Evolutionary conservation across 192 early-diverging fungal genomes (phyloP).

Genomic region (Linnemannia schmuckeri): DNA sequence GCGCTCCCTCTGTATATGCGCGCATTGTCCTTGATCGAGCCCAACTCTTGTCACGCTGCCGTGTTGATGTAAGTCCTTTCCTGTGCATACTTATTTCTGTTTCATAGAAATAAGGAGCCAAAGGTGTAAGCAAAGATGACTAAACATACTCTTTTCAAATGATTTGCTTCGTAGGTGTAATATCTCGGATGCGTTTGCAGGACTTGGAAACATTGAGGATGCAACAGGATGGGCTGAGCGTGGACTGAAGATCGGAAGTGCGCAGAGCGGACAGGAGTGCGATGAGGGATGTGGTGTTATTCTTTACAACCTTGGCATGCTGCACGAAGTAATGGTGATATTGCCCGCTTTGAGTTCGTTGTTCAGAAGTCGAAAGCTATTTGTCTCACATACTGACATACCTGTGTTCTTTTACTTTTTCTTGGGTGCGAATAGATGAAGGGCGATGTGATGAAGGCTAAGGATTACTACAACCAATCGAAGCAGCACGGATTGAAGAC

Average conservation of each 20-base stretch:
- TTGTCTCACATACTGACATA: not conserved
- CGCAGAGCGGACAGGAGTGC: conserved; percentile 57
- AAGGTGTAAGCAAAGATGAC: not conserved
- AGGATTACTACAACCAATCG: conserved; percentile 57
- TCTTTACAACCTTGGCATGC: conserved; percentile 69
- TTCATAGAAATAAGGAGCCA: not conserved
- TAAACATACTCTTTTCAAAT: not conserved
- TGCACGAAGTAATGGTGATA: conserved; percentile 61
- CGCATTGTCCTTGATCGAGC: conserved; percentile 58
- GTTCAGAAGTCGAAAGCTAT: not conserved
- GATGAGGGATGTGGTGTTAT: conserved; percentile 69
- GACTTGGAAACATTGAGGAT: conserved; percentile 62
- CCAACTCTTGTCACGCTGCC: conserved; percentile 62
- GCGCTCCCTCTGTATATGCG: conserved; percentile 70
- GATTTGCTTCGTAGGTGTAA: conserved; percentile 49
- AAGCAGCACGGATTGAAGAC: conserved; percentile 58
- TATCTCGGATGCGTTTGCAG: conserved; percentile 67
- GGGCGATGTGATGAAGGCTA: conserved; percentile 53
- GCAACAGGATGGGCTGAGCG: conserved; percentile 68
- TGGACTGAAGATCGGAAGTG: conserved; percentile 57
- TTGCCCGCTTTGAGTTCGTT: not conserved
- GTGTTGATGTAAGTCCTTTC: conserved; percentile 62
- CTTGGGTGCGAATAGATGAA: conserved; percentile 50
- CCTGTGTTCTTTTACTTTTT: not conserved
- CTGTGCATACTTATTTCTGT: not conserved